Base-by-base conservation (phyloP, 768 basidiomycete species). In the Kwoniella bestiolae region DNA sequence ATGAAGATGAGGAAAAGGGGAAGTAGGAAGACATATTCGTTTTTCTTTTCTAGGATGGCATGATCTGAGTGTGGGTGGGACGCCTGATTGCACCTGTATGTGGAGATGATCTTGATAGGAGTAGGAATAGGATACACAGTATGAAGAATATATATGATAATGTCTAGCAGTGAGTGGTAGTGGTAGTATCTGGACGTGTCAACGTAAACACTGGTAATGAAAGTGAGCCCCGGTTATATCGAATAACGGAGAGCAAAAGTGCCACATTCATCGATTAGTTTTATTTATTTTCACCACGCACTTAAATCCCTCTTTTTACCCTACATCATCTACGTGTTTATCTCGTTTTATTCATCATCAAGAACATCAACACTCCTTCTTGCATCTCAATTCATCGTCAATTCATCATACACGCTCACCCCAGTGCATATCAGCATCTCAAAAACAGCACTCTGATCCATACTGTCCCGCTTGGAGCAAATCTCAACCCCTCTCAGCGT, bases 1-100 rank as follows among this genome's bases (percentile, higher is more conserved):
- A 56, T 12, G 72, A 61, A 3, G 68, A 68, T 7, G 59, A 50
- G 26, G 68, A 76, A 51, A 63, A 65, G 34, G 67, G 67, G 55
- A 72, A 71, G 61, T 72, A 72, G 56, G 72, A 74, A 53, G 68
- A 61, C 75, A 77, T 76, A 7, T n/a, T 26, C 18, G 31, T 53
- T 53, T 26, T 16, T 12, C 8, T 25, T 35, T 21, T 55, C 14
- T 25, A 29, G 12, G 34, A 38, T 38, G n/a, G 5, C 34, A 55
- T 55, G 21, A 11, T 12, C 23, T 5, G n/a, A 11, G 38, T 41
- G 38, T 41, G 12, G 12, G 12, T 41, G 38, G 38, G 14, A 41
- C 38, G 12, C 11, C 18, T 11, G 14, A 18, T 41, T 16, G 6
- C 18, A 41, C 4, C 38, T 41, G 5, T 11, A 41, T 41, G 9